Evolutionary conservation across 768 basidiomycete genomes (phyloP), one percentile per base, ranked within the genome.

Genomic region (Russula emetica): DNA sequence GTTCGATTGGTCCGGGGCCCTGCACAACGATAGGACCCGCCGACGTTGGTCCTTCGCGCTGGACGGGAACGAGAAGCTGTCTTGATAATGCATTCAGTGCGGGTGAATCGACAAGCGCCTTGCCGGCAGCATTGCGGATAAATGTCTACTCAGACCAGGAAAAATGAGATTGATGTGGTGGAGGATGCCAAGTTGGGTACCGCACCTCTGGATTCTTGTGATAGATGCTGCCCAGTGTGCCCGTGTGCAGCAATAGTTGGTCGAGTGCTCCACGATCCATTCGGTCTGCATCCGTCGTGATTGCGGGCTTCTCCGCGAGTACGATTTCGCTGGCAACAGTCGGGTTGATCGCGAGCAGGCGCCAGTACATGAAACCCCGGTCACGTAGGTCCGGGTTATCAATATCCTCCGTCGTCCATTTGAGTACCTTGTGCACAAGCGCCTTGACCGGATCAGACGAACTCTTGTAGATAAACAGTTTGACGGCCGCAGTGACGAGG

Each of bases 351-450:
- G 96, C 95, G 51, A 98, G 82, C 77, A 99, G 82, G 44, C 97
- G 86, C 97, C 97, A 99, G 76, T 98, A 99, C 90, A 99, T 98
- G 78, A 95, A 98, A 3, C 97, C 97, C 66, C 97, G 81, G 75
- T 99, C 97, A 38, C 97, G 84, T 24, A 99, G 79, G 78, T 99
- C 97, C 9, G 97, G 97, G 72, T 99, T 99, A 74, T 99, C 97
- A 60, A 97, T 86, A 69, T 97, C 92, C 73, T 99, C 96, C 8
- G 97, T 99, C 14, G 94, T 88, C 88, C 92, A 93, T 72, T 98
- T 98, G 50, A 99, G 80, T 7, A 98, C 90, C 72, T 94, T 97
- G 72, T 94, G 92, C 10, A 98, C 90, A 8, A 98, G 80, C 58
- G 90, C 86, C 72, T 97, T 95, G 7, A 90, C 85, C 11, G 84